Evolutionary conservation across 306 rosid genomes (phyloP).

Genomic region (Pyrus communis): DNA sequence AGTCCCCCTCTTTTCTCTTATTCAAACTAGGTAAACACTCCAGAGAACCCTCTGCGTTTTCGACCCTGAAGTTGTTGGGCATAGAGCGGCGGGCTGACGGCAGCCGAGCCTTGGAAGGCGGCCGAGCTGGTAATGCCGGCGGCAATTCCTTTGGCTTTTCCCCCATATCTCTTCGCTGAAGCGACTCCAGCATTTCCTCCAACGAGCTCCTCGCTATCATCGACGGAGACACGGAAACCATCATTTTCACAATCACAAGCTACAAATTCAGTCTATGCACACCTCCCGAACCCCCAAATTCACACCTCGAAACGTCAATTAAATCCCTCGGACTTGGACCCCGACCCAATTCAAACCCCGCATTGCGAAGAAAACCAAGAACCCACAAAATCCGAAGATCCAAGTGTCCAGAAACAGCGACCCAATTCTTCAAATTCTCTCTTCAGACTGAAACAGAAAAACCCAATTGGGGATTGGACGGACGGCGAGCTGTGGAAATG

Average conservation of each 20-base stretch:
- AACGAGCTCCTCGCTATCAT: constrained; percentile 71
- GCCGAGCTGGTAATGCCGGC: constrained; percentile 94
- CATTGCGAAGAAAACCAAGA: constrained; percentile 11
- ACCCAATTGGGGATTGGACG: not conserved
- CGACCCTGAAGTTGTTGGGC: constrained; percentile 50
- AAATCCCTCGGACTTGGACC: constrained; percentile 11
- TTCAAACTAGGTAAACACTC: constrained; percentile 26
- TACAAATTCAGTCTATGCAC: constrained; percentile 6
- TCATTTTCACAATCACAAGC: constrained; percentile 26
- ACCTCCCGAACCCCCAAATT: constrained; percentile 12
- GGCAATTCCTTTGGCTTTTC: constrained; percentile 81
- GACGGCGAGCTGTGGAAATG: constrained; percentile 1
- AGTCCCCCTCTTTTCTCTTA: constrained; percentile 38
- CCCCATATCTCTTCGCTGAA: constrained; percentile 62
- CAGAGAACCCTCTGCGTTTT: not conserved
- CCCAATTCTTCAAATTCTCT: constrained; percentile 1
- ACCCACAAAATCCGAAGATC: constrained; percentile 27
- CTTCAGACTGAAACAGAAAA: not conserved
- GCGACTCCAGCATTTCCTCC: constrained; percentile 94
- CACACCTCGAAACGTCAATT: constrained; percentile 11
- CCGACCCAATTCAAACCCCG: not conserved
- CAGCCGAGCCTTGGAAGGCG: constrained; percentile 60
- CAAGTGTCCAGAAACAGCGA: not conserved
- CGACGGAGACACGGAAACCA: constrained; percentile 60
- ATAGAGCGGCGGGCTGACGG: constrained; percentile 67